Evolutionary conservation across 257 asterid species (phyloP).

Genomic region (Primulina tabacum): DNA sequence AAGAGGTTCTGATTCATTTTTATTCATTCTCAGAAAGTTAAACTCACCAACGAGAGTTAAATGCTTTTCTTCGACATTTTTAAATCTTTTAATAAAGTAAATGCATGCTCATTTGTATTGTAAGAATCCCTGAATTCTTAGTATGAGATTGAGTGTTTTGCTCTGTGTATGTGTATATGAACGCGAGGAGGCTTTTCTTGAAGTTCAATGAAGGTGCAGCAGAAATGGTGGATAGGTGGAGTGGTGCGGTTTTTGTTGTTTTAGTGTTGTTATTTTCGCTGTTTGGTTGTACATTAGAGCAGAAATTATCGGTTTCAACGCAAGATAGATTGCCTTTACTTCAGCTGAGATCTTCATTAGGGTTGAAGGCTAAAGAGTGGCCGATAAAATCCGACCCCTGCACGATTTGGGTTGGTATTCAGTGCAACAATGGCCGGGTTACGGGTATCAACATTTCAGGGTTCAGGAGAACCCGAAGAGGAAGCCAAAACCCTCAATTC

Average conservation of each 20-base stretch:
- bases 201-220: constrained; percentile 64
- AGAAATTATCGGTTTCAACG: constrained; percentile 43
- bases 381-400: constrained; percentile 85
- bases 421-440: constrained; percentile 66
- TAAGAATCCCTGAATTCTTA: constrained; percentile 23
- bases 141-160: constrained; percentile 10
- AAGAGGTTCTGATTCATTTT: constrained; percentile 37
- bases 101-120: constrained; percentile 29
- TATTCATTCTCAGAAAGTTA: constrained; percentile 35
- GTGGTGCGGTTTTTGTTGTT: constrained; percentile 34
- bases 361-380: constrained; percentile 85
- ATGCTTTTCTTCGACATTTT: not conserved
- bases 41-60: constrained; percentile 10
- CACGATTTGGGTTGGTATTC: constrained; percentile 59
- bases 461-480: constrained; percentile 71
- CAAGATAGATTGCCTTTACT: constrained; percentile 66
- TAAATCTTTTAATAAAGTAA: constrained; percentile 20
- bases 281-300: constrained; percentile 50
- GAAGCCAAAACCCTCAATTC: constrained; percentile 71
- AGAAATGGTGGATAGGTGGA: constrained; percentile 65
- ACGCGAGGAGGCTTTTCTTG: constrained; percentile 39
- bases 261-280: constrained; percentile 41
- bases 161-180: constrained; percentile 22
- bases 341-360: constrained; percentile 89
- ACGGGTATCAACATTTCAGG: constrained; percentile 72